Percentiles rank a stretch among this genome's conserved stretches.
phyloP scores from a whole-genome alignment of 768 basidiomycete genomes.

The Tremella fuciformis region DNA sequence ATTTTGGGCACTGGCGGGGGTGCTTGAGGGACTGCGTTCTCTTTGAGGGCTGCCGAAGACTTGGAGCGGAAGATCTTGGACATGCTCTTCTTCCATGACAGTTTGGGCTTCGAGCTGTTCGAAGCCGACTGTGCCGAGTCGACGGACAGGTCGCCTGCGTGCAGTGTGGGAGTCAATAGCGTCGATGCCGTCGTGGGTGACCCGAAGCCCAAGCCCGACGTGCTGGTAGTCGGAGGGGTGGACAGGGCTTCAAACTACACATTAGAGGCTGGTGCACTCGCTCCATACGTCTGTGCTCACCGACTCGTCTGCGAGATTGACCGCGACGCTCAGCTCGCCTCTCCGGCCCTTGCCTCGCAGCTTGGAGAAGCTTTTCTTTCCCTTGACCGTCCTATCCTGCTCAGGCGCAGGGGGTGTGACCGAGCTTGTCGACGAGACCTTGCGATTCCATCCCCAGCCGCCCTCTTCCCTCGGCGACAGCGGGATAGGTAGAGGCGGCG shows the following conservation, averaged over 20 bases:
- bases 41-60: constrained; percentile 36
- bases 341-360: constrained; percentile 37
- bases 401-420: not conserved
- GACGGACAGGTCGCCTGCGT: constrained; percentile 7
- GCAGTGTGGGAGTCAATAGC: not conserved
- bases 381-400: constrained; percentile 13
- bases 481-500: not conserved
- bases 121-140: constrained; percentile 6
- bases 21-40: constrained; percentile 19
- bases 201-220: constrained; percentile 27
- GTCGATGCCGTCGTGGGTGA: constrained; percentile 17
- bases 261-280: not conserved
- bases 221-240: constrained; percentile 34
- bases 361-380: constrained; percentile 28
- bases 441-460: constrained; percentile 18
- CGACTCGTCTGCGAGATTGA: constrained; percentile 28
- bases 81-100: constrained; percentile 39
- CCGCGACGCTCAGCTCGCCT: constrained; percentile 34
- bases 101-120: constrained; percentile 20
- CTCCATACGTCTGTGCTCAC: constrained; percentile 18
- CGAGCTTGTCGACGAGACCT: not conserved
- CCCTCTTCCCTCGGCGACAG: not conserved
- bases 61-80: constrained; percentile 43
- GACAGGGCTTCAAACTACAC: constrained; percentile 27
- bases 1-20: constrained; percentile 23